phyloP scores from a whole-genome alignment of 2,329 filamentous ascomycete species.

The Pseudogymnoascus sp. region DNA sequence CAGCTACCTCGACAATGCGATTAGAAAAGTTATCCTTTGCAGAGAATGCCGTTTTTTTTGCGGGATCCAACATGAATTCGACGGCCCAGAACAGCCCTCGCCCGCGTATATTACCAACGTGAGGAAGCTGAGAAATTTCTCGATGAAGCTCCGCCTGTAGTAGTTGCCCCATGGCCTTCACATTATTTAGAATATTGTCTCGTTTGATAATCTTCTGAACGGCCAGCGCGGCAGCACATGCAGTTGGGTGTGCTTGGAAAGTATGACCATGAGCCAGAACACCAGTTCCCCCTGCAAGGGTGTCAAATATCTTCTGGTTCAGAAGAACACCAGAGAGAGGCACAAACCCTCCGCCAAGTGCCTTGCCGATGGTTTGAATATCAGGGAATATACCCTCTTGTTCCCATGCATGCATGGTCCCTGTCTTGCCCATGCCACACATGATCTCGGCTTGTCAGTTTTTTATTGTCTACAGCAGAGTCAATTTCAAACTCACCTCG shows the following conservation, averaged over 20 bases:
- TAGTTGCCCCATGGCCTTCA: constrained; percentile 39
- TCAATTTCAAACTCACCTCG: constrained; percentile 42
- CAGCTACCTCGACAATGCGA: not conserved
- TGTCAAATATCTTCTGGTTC: constrained; percentile 36
- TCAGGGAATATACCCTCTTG: constrained; percentile 45
- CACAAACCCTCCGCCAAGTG: constrained; percentile 50
- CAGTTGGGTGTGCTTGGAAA: not conserved
- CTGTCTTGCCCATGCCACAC: constrained; percentile 41
- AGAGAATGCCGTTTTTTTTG: constrained; percentile 21
- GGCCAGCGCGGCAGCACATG: not conserved
- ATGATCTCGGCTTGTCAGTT: constrained; percentile 39
- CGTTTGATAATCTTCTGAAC: constrained; percentile 46
- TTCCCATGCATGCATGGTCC: constrained; percentile 43
- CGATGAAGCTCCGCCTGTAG: constrained; percentile 35
- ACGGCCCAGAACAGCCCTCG: constrained; percentile 45
- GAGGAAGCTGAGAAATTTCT: constrained; percentile 31
- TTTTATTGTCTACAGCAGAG: not conserved
- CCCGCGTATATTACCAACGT: constrained; percentile 50
- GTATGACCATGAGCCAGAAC: not conserved
- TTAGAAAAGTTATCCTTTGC: constrained; percentile 1
- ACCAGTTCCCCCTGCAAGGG: constrained; percentile 11
- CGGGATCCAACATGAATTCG: constrained; percentile 37
- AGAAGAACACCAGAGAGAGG: constrained; percentile 50
- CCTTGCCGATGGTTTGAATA: constrained; percentile 55
- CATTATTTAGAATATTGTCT: constrained; percentile 47